A percentile compares a stretch with the other conserved stretches of the same genome.
Evolutionary conservation across 495 filamentous ascomycete genomes (phyloP).

Genomic region (Opeltia flavorubescens): DNA sequence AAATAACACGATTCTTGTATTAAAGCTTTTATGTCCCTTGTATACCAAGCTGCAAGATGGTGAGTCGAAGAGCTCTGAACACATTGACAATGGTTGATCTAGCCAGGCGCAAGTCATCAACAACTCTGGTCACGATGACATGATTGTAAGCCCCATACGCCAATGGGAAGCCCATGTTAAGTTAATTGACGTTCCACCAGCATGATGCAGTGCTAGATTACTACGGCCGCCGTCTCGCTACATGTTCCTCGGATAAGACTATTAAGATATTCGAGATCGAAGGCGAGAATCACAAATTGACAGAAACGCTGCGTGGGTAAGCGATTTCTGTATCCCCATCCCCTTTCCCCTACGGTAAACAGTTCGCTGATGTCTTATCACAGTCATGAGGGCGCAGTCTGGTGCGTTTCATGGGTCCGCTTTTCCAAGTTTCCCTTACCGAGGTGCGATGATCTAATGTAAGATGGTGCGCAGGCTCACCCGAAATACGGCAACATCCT

Average conservation of each 20-base stretch:
- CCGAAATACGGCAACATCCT: conserved; percentile 98
- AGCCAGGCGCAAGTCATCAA: conserved; percentile 69
- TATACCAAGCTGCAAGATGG: conserved; percentile 4
- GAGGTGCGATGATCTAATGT: conserved; percentile 11
- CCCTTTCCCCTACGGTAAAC: too few species aligned
- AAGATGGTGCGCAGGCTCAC: conserved; percentile 46
- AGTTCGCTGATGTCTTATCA: too few species aligned
- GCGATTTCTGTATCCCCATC: conserved; percentile 5
- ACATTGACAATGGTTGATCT: background rate
- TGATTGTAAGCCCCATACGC: conserved; percentile 68
- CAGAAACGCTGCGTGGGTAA: conserved; percentile 91
- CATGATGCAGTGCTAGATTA: conserved; percentile 98
- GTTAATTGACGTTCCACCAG: conserved; percentile 28
- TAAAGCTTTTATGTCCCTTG: background rate
- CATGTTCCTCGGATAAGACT: conserved; percentile 93
- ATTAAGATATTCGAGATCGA: conserved; percentile 99
- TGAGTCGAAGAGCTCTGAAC: background rate
- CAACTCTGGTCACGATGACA: conserved; percentile 93
- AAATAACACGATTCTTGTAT: background rate
- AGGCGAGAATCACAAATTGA: conserved; percentile 76
- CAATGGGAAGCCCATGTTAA: conserved; percentile 1
- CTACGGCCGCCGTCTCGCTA: conserved; percentile 91
- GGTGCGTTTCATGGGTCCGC: conserved; percentile 84
- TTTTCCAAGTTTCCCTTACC: conserved; percentile 7
- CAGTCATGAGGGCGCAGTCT: conserved; percentile 90